Base-by-base conservation (phyloP, 345 rosid species). In the Orychophragmus violaceus region DNA sequence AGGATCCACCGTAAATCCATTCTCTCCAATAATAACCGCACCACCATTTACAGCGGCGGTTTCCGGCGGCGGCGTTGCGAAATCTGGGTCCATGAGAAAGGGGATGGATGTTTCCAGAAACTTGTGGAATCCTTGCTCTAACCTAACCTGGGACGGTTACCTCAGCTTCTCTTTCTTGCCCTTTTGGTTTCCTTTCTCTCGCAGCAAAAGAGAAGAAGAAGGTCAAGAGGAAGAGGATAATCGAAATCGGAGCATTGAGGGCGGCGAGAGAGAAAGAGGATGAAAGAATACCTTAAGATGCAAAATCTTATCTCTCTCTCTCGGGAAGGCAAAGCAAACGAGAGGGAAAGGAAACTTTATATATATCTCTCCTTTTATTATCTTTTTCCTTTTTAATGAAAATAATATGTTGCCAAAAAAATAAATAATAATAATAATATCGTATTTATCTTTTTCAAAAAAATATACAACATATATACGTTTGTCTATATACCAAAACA, bases 1-100 rank as follows among this genome's bases (percentile, higher is more conserved):
- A 62, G 92, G 86, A 76, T 91, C 98, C 62, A 91, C 92, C 73
- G 68, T 78, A 36, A 82, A 74, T 55, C 82, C 95, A 53, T 74
- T 83, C 0, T 72, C 81, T 18, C 59, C 41, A 5, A 9, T 36
- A 27, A 19, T 36, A 27, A 19, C 59, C 16, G 24, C 33, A 68
- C 12, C 49, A 18, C 21, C 30, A 8, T 24, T 25, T 59, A 33
- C 66, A 8, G 59, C 2, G 18, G 46, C 46, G 46, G 19, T 39
- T 39, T 39, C 45, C 45, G 16, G 14, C 39, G 42, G 42, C 42
- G 42, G 42, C 6, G 42, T 12, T 14, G 54, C 2, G 9, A 28
- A 8, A 25, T 41, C 3, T 18, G 62, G 22, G 62, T 33, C 66
- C 66, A 69, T 69, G 37, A 59, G 59, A 58, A 12, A 3, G n/a